phyloP scores from a whole-genome alignment of 176 grass and related monocot species.

The Aegilops sharonensis region DNA sequence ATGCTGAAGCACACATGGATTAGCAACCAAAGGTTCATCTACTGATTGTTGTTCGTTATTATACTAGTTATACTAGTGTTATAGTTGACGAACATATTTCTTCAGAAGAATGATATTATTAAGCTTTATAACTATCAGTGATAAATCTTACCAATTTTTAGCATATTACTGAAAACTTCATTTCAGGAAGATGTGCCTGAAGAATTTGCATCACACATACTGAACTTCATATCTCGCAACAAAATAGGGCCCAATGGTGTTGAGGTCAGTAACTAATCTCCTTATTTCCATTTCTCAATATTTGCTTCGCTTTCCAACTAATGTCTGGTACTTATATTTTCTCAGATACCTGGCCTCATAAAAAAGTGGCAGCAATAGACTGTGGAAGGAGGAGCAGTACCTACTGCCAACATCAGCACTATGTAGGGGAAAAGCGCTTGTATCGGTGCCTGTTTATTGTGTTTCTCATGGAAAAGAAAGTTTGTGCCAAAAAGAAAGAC shows the following conservation, averaged over 20 bases:
- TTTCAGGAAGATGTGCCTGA: slow-evolving; percentile 96
- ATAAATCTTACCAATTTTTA: slow-evolving; percentile 12
- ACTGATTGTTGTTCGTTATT: background rate
- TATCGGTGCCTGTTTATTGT: background rate
- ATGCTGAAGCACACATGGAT: background rate
- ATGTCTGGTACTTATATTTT: background rate
- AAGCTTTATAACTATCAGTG: background rate
- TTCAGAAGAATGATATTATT: slow-evolving; percentile 7
- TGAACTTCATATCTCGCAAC: slow-evolving; percentile 91
- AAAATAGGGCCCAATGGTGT: slow-evolving; percentile 82
- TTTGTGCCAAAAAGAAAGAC: background rate
- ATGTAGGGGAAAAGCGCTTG: background rate
- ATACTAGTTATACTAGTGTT: slow-evolving; percentile 3
- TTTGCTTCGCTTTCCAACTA: background rate
- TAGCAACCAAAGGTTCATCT: background rate
- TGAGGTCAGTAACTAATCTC: slow-evolving; percentile 52
- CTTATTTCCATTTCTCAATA: background rate
- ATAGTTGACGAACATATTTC: background rate
- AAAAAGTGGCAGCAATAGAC: slow-evolving; percentile 33
- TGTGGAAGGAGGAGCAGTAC: background rate
- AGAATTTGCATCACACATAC: slow-evolving; percentile 81
- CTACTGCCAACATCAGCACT: background rate
- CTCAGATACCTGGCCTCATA: slow-evolving; percentile 47
- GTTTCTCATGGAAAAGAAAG: background rate
- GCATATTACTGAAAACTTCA: slow-evolving; percentile 11